Base-by-base conservation (phyloP, 257 asterid species). In the Jacaranda copaia region DNA sequence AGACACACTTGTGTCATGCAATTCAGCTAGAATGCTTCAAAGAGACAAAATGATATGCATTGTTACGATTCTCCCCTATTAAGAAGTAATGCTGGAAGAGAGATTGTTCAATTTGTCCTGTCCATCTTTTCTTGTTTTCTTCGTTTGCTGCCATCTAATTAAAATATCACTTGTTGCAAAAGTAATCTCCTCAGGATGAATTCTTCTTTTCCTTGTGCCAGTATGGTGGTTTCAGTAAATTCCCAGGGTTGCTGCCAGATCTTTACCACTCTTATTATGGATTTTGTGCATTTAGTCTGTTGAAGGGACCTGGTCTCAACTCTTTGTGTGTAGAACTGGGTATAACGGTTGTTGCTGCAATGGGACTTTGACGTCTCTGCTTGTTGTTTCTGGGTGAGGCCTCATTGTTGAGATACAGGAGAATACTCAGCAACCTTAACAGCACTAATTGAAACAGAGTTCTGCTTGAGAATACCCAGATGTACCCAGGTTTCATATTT, bases 211-310 rank as follows among this genome's bases (percentile, higher is more conserved):
- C 71, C 36, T 66, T 79, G 72, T 76, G 66, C 48, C 93, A 96
- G 99, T 90, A 80, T 64, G 99, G 99, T 66, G 99, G 99, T 71
- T 93, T 93, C 89, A 88, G 99, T 75, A 96, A 96, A 84, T 89
- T 85, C 84, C 97, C 97, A 0, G 73, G 86, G 72, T 39, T 77
- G 84, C 80, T 85, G 57, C 99, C 99, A 18, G 99, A 96, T 90
- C 84, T 96, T 63, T 96, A 93, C 78, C 98, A 93, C 81, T 86
- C 97, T 13, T 93, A 86, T 62, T 93, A 96, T 59, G 97, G 97
- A 61, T 85, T 91, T 78, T 90, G 95, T 51, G 97, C 96, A 32
- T 91, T 90, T 83, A 96, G 98, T 86, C 73, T 96, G 77, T 77
- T 96, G 84, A 84, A 80, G 72, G 99, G 92, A 84, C 88, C 91